phyloP scores from a whole-genome alignment of 306 rosid genomes.

The Inga laurina region DNA sequence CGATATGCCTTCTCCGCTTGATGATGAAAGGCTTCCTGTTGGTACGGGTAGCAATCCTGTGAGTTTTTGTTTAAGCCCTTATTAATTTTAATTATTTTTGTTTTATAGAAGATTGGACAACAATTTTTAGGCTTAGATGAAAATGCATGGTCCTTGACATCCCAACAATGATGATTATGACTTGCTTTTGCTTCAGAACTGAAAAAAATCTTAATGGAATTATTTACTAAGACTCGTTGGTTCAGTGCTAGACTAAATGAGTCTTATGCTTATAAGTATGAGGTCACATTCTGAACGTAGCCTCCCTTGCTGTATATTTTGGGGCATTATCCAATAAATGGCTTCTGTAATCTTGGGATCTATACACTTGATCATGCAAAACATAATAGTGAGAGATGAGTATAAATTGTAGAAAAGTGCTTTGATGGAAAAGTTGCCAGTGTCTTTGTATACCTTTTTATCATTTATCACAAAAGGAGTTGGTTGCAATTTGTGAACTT shows the following conservation, averaged over 20 bases:
- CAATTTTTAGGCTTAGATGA: constrained; percentile 10
- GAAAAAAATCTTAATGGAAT: constrained; percentile 9
- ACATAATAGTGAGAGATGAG: neutral
- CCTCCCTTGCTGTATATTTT: constrained; percentile 20
- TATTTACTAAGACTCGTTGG: constrained; percentile 1
- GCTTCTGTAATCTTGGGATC: constrained; percentile 12
- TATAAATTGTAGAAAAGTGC: neutral
- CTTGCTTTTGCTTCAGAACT: constrained; percentile 29
- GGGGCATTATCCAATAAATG: neutral
- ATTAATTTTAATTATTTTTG: constrained; percentile 17
- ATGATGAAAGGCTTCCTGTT: constrained; percentile 94
- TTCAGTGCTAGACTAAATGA: constrained; percentile 25
- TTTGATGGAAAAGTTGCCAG: neutral
- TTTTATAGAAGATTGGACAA: constrained; percentile 17
- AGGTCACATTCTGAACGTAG: constrained; percentile 9
- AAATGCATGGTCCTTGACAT: constrained; percentile 9
- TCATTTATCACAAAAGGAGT: neutral
- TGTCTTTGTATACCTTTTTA: neutral
- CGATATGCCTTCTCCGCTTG: constrained; percentile 69
- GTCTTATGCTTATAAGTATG: constrained; percentile 15
- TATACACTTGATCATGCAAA: neutral
- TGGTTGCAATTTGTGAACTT: neutral
- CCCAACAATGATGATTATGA: constrained; percentile 20
- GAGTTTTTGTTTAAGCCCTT: constrained; percentile 47
- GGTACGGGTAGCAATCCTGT: constrained; percentile 99